phyloP scores from a whole-genome alignment of 192 early-diverging fungal species.

The Entomortierella lignicola region DNA sequence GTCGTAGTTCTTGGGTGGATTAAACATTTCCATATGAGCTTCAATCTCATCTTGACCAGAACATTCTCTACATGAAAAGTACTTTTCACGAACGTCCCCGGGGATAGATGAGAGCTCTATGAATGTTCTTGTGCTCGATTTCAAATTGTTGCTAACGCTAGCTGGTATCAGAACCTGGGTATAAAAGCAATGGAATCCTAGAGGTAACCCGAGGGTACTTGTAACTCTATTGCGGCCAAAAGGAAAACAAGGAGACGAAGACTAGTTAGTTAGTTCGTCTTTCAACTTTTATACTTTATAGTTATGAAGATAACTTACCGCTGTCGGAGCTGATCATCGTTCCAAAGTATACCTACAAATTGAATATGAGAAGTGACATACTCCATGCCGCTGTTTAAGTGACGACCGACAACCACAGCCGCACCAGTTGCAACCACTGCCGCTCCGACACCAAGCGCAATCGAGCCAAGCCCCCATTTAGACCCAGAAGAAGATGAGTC shows the following conservation, averaged over 20 bases:
- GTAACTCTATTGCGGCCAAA: conserved; percentile 12
- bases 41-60: conserved; percentile 53
- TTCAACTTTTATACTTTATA: too few species aligned
- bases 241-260: background rate
- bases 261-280: too few species aligned
- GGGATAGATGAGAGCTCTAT: conserved; percentile 34
- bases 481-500: conserved; percentile 10
- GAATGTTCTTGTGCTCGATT: conserved; percentile 39
- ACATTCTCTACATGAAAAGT: conserved; percentile 38
- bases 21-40: conserved; percentile 56
- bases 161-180: conserved; percentile 53
- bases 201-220: conserved; percentile 17
- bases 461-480: conserved; percentile 59
- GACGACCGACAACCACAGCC: conserved; percentile 44
- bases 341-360: conserved; percentile 63
- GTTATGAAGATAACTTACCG: conserved; percentile 48
- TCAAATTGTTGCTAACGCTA: conserved; percentile 16
- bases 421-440: conserved; percentile 56
- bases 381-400: conserved; percentile 50
- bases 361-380: conserved; percentile 59
- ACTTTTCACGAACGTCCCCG: background rate
- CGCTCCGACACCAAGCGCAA: conserved; percentile 52
- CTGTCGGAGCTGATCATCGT: conserved; percentile 44
- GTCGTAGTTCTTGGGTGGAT: conserved; percentile 46
- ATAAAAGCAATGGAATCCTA: conserved; percentile 56